Percentiles rank a stretch among this genome's conserved stretches.
phyloP scores from a whole-genome alignment of 2,329 filamentous ascomycete species.

The Cladosporium sp. region DNA sequence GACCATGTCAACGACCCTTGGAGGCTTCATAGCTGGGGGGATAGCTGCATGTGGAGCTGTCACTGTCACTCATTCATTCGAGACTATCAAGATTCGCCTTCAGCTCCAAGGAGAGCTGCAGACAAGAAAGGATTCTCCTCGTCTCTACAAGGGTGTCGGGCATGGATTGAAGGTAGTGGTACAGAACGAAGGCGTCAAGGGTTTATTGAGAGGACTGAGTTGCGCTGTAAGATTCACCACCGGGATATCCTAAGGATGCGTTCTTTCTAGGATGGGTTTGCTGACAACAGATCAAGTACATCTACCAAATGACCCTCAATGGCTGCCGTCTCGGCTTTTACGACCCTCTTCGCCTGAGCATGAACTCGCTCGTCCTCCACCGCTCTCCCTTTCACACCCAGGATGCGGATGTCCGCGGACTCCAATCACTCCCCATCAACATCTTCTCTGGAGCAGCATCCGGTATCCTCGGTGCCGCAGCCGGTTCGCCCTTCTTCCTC shows the following conservation, averaged over 20 bases:
- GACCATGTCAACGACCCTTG: constrained; percentile 47
- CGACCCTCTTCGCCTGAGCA: constrained; percentile 75
- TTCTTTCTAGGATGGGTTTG: not conserved
- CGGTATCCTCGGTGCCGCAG: constrained; percentile 86
- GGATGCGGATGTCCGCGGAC: constrained; percentile 31
- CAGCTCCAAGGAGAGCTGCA: constrained; percentile 96
- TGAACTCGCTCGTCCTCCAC: constrained; percentile 51
- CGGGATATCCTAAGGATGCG: not conserved
- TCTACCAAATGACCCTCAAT: constrained; percentile 95
- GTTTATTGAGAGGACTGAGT: constrained; percentile 83
- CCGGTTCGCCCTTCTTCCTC: constrained; percentile 93
- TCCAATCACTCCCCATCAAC: constrained; percentile 85
- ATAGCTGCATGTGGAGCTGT: constrained; percentile 97
- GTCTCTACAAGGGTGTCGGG: constrained; percentile 85
- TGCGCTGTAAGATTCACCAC: constrained; percentile 58
- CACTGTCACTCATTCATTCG: constrained; percentile 95
- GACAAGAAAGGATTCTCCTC: constrained; percentile 75
- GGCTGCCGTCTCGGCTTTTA: constrained; percentile 97
- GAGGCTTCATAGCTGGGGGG: constrained; percentile 89
- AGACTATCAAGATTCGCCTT: constrained; percentile 97
- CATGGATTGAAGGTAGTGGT: constrained; percentile 90
- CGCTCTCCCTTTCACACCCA: constrained; percentile 59
- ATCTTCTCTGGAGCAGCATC: constrained; percentile 88
- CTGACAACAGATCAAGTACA: constrained; percentile 54
- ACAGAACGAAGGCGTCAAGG: constrained; percentile 80